Conservation (phyloP, 148 eudicot species). For the Diospyros lotus region DNA sequence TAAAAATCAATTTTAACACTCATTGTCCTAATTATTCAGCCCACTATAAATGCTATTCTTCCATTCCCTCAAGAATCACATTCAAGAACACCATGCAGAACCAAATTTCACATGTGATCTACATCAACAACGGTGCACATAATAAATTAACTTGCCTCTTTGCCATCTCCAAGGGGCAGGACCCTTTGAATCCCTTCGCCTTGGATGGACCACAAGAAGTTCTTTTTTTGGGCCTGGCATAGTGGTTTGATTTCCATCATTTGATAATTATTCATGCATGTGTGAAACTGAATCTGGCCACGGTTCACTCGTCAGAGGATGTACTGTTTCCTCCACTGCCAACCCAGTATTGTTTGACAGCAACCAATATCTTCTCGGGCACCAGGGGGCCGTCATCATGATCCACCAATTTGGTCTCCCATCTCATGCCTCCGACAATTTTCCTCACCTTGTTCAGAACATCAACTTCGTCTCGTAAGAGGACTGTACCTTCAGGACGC, state of each 20-base stretch:
- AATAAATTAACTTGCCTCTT: background rate
- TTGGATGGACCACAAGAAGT: background rate
- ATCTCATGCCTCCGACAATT: constrained; percentile 73
- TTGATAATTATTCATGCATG: background rate
- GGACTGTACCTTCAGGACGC: constrained; percentile 76
- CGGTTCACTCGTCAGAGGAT: constrained; percentile 8
- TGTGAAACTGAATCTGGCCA: background rate
- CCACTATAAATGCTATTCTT: background rate
- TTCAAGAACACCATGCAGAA: background rate
- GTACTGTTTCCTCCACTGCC: constrained; percentile 33
- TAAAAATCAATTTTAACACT: background rate
- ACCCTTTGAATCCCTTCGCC: background rate
- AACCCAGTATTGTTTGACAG: constrained; percentile 70
- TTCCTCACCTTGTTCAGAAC: constrained; percentile 61
- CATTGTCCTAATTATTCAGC: background rate
- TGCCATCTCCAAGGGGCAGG: background rate
- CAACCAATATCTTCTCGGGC: constrained; percentile 64
- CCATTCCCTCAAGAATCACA: constrained; percentile 3
- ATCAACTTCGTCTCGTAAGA: constrained; percentile 70
- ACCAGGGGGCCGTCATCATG: constrained; percentile 91
- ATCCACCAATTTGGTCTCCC: constrained; percentile 72
- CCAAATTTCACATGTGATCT: background rate
- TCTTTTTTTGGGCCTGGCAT: background rate
- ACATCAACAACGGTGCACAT: background rate
- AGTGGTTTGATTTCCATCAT: background rate